Percentiles rank a stretch among this genome's conserved stretches.
Evolutionary conservation across 1,284 basidiomycete genomes (phyloP).

Genomic region (Stygiomarasmius scandens): DNA sequence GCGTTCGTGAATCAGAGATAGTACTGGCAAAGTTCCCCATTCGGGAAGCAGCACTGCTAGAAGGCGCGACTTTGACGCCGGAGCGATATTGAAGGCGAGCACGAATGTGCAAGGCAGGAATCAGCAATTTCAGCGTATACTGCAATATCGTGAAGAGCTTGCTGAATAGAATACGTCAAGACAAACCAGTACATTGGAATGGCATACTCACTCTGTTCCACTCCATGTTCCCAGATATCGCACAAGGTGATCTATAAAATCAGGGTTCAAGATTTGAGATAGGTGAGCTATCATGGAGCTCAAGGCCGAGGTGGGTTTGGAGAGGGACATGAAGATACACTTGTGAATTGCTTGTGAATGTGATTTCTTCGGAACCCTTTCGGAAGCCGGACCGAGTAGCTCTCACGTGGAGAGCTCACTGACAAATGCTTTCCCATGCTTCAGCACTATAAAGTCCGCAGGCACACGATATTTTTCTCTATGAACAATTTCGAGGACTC

Average conservation of each 20-base stretch:
- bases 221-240: slow-evolving; percentile 79
- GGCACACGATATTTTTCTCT: slow-evolving; percentile 20
- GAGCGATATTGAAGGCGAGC: slow-evolving; percentile 67
- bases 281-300: not conserved
- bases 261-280: slow-evolving; percentile 57
- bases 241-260: slow-evolving; percentile 69
- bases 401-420: too few relatives aligned
- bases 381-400: too few relatives aligned
- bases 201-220: slow-evolving; percentile 85
- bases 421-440: slow-evolving; percentile 23
- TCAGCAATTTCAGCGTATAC: slow-evolving; percentile 68
- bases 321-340: slow-evolving; percentile 49
- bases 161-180: slow-evolving; percentile 38
- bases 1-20: slow-evolving; percentile 67
- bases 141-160: slow-evolving; percentile 78
- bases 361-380: not conserved
- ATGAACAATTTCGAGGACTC: slow-evolving; percentile 76
- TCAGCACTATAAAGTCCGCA: not conserved
- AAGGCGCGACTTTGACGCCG: slow-evolving; percentile 53
- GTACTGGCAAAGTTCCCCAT: slow-evolving; percentile 56
- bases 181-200: slow-evolving; percentile 12
- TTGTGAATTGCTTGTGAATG: too few relatives aligned
- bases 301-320: slow-evolving; percentile 28
- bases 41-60: slow-evolving; percentile 55
- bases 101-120: slow-evolving; percentile 65